Evolutionary conservation across 495 filamentous ascomycete species (phyloP).

Genomic region (Penicillium cosmopolitanum): DNA sequence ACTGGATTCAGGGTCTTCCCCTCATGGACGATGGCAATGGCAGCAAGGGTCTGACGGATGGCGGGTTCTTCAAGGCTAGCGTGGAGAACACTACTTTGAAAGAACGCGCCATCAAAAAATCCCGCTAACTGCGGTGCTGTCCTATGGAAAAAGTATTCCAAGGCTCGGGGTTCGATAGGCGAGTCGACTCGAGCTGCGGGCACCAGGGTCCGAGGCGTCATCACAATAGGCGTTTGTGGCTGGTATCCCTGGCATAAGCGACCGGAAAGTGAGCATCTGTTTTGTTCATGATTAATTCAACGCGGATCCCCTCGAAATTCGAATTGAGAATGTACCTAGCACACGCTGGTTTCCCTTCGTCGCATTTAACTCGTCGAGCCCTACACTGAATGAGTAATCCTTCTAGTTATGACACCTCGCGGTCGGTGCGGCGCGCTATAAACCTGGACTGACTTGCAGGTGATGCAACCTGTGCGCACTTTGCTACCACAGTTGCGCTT

Average conservation of each 20-base stretch:
- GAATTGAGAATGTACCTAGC: constrained; percentile 8
- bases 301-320: not conserved
- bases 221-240: constrained; percentile 24
- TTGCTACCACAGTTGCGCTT: constrained; percentile 11
- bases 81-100: constrained; percentile 57
- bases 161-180: not conserved
- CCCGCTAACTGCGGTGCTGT: constrained; percentile 58
- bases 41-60: constrained; percentile 65
- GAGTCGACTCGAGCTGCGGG: not conserved
- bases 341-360: constrained; percentile 32
- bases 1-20: not conserved
- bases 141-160: constrained; percentile 14
- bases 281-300: not conserved
- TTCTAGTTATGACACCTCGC: not conserved
- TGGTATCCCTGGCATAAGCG: constrained; percentile 25
- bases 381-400: constrained; percentile 1
- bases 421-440: not conserved
- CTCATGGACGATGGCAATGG: constrained; percentile 64
- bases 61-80: constrained; percentile 60
- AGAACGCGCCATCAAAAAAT: constrained; percentile 63
- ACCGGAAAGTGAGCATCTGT: not conserved
- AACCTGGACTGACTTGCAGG: constrained; percentile 32
- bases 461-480: constrained; percentile 34
- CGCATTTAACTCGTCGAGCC: constrained; percentile 33
- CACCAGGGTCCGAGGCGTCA: constrained; percentile 37